Evolutionary conservation across 805 yeast genomes (phyloP), one percentile per base, ranked within the genome.

Genomic region (Peterozyma toletana): DNA sequence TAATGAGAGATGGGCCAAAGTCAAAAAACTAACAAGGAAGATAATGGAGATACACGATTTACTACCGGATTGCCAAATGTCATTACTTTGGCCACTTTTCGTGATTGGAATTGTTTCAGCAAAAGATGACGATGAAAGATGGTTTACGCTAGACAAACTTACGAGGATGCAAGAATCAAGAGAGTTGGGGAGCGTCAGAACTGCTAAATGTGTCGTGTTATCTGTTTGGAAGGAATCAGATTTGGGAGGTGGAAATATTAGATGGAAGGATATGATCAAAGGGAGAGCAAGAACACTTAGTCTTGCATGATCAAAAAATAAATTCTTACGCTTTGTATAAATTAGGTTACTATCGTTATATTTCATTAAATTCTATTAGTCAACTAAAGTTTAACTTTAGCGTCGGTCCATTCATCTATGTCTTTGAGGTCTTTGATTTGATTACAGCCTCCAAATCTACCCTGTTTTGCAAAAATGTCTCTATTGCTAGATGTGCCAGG

Each of bases 151-250:
- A 18, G 51, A 60, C 29, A 52, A 59, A 2, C 47, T 68, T 35
- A 52, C 55, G 3, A 54, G 56, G 35, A 60, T 68, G 68, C 66
- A 66, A 47, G 51, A 47, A n/a, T 48, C 53, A n/a, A 48, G 73
- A 43, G 63, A 62, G 40, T 52, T 68, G 27, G 62, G 64, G 13
- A 67, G 68, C 37, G 69, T 68, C 0, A 56, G 56, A 45, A 58
- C 62, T 9, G 71, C 73, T 1, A 50, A 61, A 36, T 51, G 51
- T 38, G 62, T 66, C 9, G 60, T 68, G 3, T 49, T 61, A 29
- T 53, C 53, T 33, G 65, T 67, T 5, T 68, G 74, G 74, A 68
- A 63, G 43, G 68, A 67, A 45, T 55, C 56, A 36, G 74, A 68
- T 44, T 46, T 67, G 13, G 60, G 62, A 2, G 43, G 47, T 1